Conservation (phyloP, 805 yeast species). For the Candida peoriensis region DNA sequence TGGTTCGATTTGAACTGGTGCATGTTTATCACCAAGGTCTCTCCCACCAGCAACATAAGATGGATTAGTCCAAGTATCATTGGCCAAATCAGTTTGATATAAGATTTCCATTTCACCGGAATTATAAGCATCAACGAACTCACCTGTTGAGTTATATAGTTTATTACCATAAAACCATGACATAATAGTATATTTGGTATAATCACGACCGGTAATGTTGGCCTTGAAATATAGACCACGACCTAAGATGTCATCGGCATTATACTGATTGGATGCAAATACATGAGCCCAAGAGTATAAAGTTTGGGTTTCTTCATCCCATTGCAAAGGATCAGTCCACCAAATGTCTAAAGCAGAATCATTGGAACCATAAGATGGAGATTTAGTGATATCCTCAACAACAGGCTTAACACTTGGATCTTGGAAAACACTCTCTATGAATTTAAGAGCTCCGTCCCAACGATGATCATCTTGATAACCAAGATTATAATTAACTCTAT, state of each 20-base stretch:
- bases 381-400: slow-evolving; percentile 16
- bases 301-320: slow-evolving; percentile 15
- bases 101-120: slow-evolving; percentile 15
- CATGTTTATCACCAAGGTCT: slow-evolving; percentile 20
- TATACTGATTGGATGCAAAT: slow-evolving; percentile 17
- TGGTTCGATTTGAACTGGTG: slow-evolving; percentile 23
- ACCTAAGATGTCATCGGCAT: slow-evolving; percentile 21
- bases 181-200: slow-evolving; percentile 9
- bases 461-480: slow-evolving; percentile 21
- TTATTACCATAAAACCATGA: slow-evolving; percentile 22
- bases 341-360: slow-evolving; percentile 20
- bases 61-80: slow-evolving; percentile 7
- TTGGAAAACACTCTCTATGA: slow-evolving; percentile 10
- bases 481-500: slow-evolving; percentile 13
- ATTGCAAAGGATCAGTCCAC: slow-evolving; percentile 21
- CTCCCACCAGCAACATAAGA: slow-evolving; percentile 17
- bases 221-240: slow-evolving; percentile 20
- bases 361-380: slow-evolving; percentile 17
- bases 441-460: slow-evolving; percentile 6
- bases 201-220: slow-evolving; percentile 22
- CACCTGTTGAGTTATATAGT: slow-evolving; percentile 20
- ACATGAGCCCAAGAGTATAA: slow-evolving; percentile 17
- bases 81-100: slow-evolving; percentile 9
- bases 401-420: slow-evolving; percentile 7
- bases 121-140: slow-evolving; percentile 21